Evolutionary conservation across 192 early-diverging fungal genomes (phyloP), one percentile per base, ranked within the genome.

Genomic region (Diversispora eburnea): DNA sequence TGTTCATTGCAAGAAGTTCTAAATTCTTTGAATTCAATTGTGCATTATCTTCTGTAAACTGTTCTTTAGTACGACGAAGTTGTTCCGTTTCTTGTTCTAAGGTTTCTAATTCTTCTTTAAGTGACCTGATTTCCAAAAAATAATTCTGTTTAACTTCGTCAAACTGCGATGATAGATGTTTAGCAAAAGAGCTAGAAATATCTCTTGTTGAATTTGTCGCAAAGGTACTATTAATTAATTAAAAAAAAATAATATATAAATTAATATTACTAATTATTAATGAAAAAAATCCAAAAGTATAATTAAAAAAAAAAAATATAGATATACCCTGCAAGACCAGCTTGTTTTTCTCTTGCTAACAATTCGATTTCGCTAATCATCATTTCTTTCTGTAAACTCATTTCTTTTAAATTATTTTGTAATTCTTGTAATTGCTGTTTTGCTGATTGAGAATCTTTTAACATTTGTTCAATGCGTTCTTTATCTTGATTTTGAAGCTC

Each of bases 1-100:
- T 88, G 70, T 88, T 88, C 58, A 86, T 82, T 15, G 74, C 77
- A 7, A 82, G 77, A 2, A 88, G 72, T 65, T 86, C 84, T 13
- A 84, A 79, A 54, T 88, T 86, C 49, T 83, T 82, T 39, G 81
- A 79, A 49, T 83, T 88, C 5, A 88, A 67, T 17, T 80, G 78
- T 51, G 79, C 75, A 76, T 79, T 83, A 55, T 88, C 86, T 41
- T 86, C 77, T n/a, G 84, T 75, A 22, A 79, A 76, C 20, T 85
- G 82, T 25, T 88, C 86, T 4, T 84, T 80, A 22, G 73, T 77
- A 13, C 82, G 80, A 19, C 72, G 70, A 55, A 83, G 77, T 0
- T 77, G 60, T 17, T 77, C 76, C 3, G 85, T 84, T 63, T 88
- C 86, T 5, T 68, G 54, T 49, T 78, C 71, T 3, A 88, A 68